A percentile compares a stretch with the other conserved stretches of the same genome.
Conservation (phyloP, 2,329 filamentous ascomycete genomes). For the Pestalotiopsis sp. region DNA sequence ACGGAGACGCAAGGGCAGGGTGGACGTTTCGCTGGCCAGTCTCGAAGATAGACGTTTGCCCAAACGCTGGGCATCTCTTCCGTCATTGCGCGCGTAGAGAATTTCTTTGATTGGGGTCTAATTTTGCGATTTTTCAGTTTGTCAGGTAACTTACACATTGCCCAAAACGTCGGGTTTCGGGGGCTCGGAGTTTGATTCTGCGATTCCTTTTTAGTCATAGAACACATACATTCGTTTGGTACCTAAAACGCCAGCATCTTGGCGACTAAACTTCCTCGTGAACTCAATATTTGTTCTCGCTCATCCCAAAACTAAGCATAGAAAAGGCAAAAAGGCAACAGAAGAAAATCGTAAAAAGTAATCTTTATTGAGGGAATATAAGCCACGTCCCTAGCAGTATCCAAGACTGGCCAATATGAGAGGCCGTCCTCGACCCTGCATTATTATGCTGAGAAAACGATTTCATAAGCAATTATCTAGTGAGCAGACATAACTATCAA, state of each 20-base stretch:
- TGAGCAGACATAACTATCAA: too few species aligned
- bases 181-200: too few species aligned
- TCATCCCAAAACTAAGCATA: not conserved
- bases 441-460: not conserved
- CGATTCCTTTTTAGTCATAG: too few species aligned
- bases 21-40: not conserved
- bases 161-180: not conserved
- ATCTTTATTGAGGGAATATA: too few species aligned
- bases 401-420: slow-evolving; percentile 24
- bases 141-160: not conserved
- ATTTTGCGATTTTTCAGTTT: not conserved
- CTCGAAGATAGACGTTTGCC: not conserved
- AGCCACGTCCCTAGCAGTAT: slow-evolving; percentile 18
- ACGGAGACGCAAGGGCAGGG: not conserved
- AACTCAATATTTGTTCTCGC: not conserved
- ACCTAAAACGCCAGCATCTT: not conserved
- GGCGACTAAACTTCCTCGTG: not conserved
- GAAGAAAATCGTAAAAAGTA: too few species aligned
- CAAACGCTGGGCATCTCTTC: not conserved
- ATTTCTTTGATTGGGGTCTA: not conserved
- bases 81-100: not conserved
- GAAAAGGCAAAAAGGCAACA: too few species aligned
- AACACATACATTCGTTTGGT: too few species aligned
- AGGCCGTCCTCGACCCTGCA: not conserved
- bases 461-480: not conserved